Conservation (phyloP, 805 yeast species). For the Lipomyces japonicus region DNA sequence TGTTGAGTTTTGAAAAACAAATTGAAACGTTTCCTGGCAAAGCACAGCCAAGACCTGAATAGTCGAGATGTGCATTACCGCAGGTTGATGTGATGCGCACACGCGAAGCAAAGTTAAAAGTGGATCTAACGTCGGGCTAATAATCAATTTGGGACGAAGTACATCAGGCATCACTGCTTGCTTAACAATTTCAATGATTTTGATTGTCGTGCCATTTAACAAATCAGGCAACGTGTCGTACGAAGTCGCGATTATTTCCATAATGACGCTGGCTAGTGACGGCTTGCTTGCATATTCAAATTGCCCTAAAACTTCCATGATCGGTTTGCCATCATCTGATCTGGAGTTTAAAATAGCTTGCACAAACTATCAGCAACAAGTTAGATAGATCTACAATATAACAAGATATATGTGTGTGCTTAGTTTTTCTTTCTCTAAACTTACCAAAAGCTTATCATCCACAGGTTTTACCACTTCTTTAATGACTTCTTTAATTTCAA, state of each 20-base stretch:
- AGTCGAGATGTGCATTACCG: background rate
- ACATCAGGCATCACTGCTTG: too few relatives aligned
- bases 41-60: background rate
- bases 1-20: background rate
- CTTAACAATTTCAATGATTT: too few relatives aligned
- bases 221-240: background rate
- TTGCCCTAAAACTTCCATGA: background rate
- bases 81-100: background rate
- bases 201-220: too few relatives aligned
- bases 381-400: too few relatives aligned
- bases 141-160: too few relatives aligned
- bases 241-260: background rate
- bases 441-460: background rate
- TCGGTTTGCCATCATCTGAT: background rate
- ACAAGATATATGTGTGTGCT: too few relatives aligned
- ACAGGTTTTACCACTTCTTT: background rate
- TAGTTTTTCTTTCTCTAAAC: too few relatives aligned
- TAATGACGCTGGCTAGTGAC: background rate
- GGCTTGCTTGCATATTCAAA: background rate
- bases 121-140: background rate
- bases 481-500: background rate
- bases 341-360: background rate
- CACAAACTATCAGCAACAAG: background rate
- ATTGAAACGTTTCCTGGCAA: background rate
- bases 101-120: background rate